Conservation (phyloP, 768 basidiomycete species). For the Paxillus ammoniavirescens region DNA sequence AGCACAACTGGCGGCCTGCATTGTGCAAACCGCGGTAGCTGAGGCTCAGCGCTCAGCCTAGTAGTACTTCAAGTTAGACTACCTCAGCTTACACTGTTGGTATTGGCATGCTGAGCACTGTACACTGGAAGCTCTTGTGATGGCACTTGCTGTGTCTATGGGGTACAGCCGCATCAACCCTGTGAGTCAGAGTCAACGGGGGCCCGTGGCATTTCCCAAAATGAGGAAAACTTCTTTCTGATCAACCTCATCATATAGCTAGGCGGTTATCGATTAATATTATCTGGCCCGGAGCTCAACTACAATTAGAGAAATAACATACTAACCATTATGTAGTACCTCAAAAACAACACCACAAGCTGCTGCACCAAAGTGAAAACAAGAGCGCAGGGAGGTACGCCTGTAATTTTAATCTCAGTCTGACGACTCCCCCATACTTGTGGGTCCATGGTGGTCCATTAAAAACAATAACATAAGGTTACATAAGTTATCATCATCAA, state of each 20-base stretch:
- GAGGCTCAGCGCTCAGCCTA: too few relatives aligned
- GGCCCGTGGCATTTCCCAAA: not conserved
- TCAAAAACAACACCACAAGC: not conserved
- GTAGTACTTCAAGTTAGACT: too few relatives aligned
- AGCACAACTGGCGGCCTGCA: not conserved
- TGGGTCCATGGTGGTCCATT: not conserved
- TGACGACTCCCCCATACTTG: not conserved
- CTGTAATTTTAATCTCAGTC: not conserved
- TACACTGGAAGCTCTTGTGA: too few relatives aligned
- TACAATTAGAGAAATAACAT: not conserved
- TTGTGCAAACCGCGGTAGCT: too few relatives aligned
- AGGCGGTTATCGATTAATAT: too few relatives aligned
- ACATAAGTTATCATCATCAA: not conserved
- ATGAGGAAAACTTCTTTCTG: not conserved
- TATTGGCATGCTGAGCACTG: too few relatives aligned
- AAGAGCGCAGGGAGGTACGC: not conserved
- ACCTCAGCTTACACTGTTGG: too few relatives aligned
- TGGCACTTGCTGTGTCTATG: too few relatives aligned
- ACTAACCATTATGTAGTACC: too few relatives aligned
- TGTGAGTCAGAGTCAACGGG: too few relatives aligned
- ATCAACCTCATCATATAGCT: not conserved
- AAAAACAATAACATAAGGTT: constrained; percentile 2
- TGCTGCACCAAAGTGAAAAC: not conserved
- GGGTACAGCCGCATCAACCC: too few relatives aligned
- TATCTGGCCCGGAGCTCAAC: too few relatives aligned